Evolutionary conservation across 148 eudicot species (phyloP).

Genomic region (Nepenthes mirabilis): DNA sequence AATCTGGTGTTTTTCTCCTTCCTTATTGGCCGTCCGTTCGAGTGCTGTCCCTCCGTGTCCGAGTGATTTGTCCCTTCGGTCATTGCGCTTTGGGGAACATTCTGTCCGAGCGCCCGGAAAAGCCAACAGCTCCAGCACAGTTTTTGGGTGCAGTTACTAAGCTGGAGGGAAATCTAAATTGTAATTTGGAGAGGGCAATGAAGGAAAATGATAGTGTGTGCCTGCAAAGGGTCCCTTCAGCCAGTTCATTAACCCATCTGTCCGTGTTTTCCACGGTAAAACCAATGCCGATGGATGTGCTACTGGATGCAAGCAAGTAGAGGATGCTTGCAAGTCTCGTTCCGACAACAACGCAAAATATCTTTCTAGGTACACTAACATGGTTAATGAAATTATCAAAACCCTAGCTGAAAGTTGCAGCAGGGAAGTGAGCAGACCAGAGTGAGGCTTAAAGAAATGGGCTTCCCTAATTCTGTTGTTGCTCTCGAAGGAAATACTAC

Average conservation of each 20-base stretch:
- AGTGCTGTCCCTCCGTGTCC: too few relatives aligned
- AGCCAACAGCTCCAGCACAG: conserved; percentile 85
- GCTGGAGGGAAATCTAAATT: conserved; percentile 61
- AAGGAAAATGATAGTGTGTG: conserved; percentile 97
- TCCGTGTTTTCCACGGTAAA: conserved; percentile 80
- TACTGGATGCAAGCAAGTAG: conserved; percentile 86
- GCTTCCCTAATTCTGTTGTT: conserved; percentile 82
- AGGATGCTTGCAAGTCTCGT: conserved; percentile 87
- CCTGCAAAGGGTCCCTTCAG: conserved; percentile 83
- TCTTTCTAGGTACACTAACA: conserved; percentile 89
- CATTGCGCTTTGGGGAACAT: too few relatives aligned
- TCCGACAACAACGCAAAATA: conserved; percentile 87
- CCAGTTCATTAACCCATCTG: conserved; percentile 64
- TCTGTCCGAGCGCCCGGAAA: too few relatives aligned
- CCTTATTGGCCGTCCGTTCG: too few relatives aligned
- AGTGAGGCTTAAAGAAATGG: conserved; percentile 94
- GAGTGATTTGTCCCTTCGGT: too few relatives aligned
- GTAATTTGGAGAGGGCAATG: conserved; percentile 76
- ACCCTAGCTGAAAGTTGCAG: conserved; percentile 95
- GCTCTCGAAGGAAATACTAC: conserved; percentile 71
- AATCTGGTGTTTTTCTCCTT: too few relatives aligned
- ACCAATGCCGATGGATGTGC: conserved; percentile 58
- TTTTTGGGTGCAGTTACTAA: conserved; percentile 71
- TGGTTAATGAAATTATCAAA: conserved; percentile 86
- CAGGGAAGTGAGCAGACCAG: conserved; percentile 96